These are phyloP conservation scores for Yamadazyma atlantica DNA, from an alignment of 1,139 yeast species.

Conservation along the genomic window DNA sequence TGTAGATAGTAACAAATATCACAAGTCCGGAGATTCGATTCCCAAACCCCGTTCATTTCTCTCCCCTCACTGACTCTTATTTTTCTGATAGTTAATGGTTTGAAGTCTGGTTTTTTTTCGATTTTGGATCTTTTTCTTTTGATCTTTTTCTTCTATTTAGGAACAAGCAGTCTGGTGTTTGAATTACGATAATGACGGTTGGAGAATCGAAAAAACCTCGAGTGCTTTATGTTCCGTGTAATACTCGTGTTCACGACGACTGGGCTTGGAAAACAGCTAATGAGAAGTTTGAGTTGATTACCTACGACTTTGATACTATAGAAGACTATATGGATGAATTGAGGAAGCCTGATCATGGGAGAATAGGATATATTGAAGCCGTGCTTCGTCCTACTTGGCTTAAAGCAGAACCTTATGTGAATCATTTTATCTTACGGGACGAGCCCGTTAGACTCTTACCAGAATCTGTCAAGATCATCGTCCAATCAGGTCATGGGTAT, in stretches of 20 bases:
- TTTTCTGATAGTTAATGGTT: too few relatives aligned
- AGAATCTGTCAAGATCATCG: slow-evolving; percentile 22
- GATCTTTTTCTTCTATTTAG: too few relatives aligned
- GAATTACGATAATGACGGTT: neutral
- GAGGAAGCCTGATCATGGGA: slow-evolving; percentile 29
- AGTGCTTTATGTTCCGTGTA: slow-evolving; percentile 35
- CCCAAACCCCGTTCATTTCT: too few relatives aligned
- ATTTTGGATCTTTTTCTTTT: too few relatives aligned
- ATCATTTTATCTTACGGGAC: slow-evolving; percentile 29
- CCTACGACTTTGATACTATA: slow-evolving; percentile 28
- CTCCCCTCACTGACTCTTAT: too few relatives aligned
- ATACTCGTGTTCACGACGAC: slow-evolving; percentile 29
- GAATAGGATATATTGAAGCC: slow-evolving; percentile 29
- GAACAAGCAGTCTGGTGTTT: too few relatives aligned
- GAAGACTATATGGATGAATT: slow-evolving; percentile 31
- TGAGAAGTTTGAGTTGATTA: slow-evolving; percentile 28
- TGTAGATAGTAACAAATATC: neutral
- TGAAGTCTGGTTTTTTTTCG: too few relatives aligned
- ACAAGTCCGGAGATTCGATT: too few relatives aligned
- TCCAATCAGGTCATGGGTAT: slow-evolving; percentile 36
- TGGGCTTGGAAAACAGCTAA: slow-evolving; percentile 29
- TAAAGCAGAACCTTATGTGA: slow-evolving; percentile 31
- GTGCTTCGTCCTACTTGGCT: slow-evolving; percentile 35
- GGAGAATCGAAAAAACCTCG: slow-evolving; percentile 27
- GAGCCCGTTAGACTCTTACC: slow-evolving; percentile 30